phyloP scores from a whole-genome alignment of 495 filamentous ascomycete species.

The Penicillium argentinense region DNA sequence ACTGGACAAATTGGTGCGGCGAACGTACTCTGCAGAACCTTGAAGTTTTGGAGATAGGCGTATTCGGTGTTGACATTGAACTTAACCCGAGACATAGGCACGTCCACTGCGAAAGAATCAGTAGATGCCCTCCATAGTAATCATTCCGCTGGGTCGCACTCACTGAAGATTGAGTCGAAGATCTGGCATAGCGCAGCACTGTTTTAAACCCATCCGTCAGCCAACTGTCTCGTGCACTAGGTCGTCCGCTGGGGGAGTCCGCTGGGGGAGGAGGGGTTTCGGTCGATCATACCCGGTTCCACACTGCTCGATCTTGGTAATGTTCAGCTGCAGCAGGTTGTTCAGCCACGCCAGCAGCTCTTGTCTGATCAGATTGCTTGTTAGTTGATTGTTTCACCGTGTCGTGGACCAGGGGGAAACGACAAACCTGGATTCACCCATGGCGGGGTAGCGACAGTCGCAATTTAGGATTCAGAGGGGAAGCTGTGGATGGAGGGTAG shows the following conservation, averaged over 20 bases:
- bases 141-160: conserved; percentile 22
- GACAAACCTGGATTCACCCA: conserved; percentile 57
- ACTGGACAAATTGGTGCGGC: background rate
- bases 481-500: background rate
- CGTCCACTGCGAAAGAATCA: conserved; percentile 61
- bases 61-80: conserved; percentile 98
- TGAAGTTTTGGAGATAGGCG: conserved; percentile 97
- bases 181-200: conserved; percentile 95
- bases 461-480: conserved; percentile 4
- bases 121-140: conserved; percentile 2
- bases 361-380: conserved; percentile 61
- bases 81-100: conserved; percentile 95
- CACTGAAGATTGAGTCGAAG: conserved; percentile 94
- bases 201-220: no score
- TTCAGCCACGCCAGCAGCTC: conserved; percentile 97
- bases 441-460: conserved; percentile 42
- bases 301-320: conserved; percentile 98
- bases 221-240: no score
- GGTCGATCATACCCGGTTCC: conserved; percentile 82
- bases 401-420: conserved; percentile 19
- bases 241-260: no score
- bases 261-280: conserved; percentile 26
- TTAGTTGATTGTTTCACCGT: conserved; percentile 6
- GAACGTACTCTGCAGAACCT: conserved; percentile 85
- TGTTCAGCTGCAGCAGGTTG: conserved; percentile 92